Evolutionary conservation across 352 stramenopile species (phyloP).

Genomic region (Pythium monospermum): DNA sequence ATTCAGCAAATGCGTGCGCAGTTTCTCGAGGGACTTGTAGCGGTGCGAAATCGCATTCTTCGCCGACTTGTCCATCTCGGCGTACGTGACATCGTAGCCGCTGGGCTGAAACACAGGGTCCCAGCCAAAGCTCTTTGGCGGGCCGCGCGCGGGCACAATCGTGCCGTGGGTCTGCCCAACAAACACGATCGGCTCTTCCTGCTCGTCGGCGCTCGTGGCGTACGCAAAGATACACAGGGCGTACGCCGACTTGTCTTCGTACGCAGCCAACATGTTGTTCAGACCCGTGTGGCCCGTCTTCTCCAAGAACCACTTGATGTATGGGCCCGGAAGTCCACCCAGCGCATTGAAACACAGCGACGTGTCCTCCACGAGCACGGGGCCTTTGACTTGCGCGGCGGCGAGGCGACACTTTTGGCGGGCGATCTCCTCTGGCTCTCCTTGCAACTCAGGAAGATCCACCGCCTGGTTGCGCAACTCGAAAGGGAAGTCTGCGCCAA

Average conservation of each 20-base stretch:
- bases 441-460: conserved; percentile 97
- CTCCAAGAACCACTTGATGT: conserved; percentile 99
- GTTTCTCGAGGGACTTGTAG: conserved; percentile 74
- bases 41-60: conserved; percentile 92
- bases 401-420: conserved; percentile 93
- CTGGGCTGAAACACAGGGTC: conserved; percentile 89
- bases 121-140: conserved; percentile 85
- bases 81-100: conserved; percentile 82
- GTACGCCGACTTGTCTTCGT: conserved; percentile 94
- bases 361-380: conserved; percentile 96
- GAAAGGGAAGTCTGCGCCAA: conserved; percentile 86
- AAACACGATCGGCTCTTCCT: conserved; percentile 89
- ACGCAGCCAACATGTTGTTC: conserved; percentile 94
- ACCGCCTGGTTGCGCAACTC: conserved; percentile 90
- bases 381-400: conserved; percentile 73
- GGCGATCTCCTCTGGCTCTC: conserved; percentile 93
- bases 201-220: conserved; percentile 38
- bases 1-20: conserved; percentile 24
- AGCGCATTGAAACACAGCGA: conserved; percentile 97
- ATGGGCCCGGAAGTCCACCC: conserved; percentile 91
- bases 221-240: conserved; percentile 97
- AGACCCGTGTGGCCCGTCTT: conserved; percentile 91
- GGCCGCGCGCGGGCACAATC: conserved; percentile 89
- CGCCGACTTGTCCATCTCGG: conserved; percentile 85
- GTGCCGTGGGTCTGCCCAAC: conserved; percentile 89